phyloP scores from a whole-genome alignment of 768 basidiomycete species.

The Basidioascus undulatus region DNA sequence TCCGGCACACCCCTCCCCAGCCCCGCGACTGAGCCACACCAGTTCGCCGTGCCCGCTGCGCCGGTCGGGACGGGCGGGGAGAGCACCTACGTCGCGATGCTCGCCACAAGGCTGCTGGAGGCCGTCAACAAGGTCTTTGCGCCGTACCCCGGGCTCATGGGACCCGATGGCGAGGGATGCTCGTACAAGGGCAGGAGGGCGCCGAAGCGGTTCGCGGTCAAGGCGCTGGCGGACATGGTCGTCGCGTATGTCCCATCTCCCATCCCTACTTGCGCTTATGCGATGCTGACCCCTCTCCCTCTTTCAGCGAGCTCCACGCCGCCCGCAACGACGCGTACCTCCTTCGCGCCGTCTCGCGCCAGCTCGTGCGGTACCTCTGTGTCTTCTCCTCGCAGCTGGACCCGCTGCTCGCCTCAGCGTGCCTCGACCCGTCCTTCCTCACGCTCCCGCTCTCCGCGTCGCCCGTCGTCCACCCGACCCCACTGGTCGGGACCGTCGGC shows the following conservation, averaged over 20 bases:
- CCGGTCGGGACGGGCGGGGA: too few species aligned
- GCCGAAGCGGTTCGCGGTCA: slow-evolving; percentile 3
- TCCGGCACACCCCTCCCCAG: too few species aligned
- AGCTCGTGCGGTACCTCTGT: too few species aligned
- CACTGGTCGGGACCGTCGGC: not conserved
- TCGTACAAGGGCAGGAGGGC: slow-evolving; percentile 6
- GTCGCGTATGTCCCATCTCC: slow-evolving; percentile 3
- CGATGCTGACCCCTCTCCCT: not conserved
- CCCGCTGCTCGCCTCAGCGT: slow-evolving; percentile 12
- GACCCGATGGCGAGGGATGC: not conserved
- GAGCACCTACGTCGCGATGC: slow-evolving; percentile 9
- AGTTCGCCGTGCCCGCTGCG: too few species aligned
- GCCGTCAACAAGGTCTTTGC: slow-evolving; percentile 11
- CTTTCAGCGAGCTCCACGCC: slow-evolving; percentile 10
- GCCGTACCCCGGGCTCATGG: not conserved
- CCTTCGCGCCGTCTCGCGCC: too few species aligned
- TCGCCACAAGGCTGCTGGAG: slow-evolving; percentile 8
- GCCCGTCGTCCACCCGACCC: slow-evolving; percentile 5
- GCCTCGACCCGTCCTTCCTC: slow-evolving; percentile 12
- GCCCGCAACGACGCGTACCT: slow-evolving; percentile 13
- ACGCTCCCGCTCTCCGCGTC: slow-evolving; percentile 13
- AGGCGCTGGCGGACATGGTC: slow-evolving; percentile 9
- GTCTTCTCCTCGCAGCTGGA: too few species aligned
- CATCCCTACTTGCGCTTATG: not conserved
- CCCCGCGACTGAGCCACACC: too few species aligned